phyloP scores from a whole-genome alignment of 2,329 filamentous ascomycete species.

The Lojkania enalia region DNA sequence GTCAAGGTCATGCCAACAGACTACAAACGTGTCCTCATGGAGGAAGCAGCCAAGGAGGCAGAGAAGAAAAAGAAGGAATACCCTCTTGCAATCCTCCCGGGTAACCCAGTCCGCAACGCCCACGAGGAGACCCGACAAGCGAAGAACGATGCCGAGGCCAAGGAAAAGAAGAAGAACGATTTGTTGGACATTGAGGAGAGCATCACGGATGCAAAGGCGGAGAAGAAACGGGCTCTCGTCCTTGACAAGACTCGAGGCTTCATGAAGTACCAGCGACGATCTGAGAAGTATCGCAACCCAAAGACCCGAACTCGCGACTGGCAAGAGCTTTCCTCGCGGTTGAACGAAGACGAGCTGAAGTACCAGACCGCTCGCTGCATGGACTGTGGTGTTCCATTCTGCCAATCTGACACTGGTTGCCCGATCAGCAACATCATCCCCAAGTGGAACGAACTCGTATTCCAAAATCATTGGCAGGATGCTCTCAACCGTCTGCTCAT shows the following conservation, averaged over 20 bases:
- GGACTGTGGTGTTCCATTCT: conserved; percentile 98
- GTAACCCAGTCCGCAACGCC: conserved; percentile 59
- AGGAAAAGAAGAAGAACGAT: conserved; percentile 69
- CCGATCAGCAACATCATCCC: conserved; percentile 98
- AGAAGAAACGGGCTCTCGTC: conserved; percentile 89
- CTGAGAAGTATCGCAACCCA: conserved; percentile 88
- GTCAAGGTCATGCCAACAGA: conserved; percentile 92
- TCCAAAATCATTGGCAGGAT: conserved; percentile 78
- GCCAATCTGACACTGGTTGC: conserved; percentile 92
- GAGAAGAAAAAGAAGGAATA: conserved; percentile 84
- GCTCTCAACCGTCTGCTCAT: conserved; percentile 88
- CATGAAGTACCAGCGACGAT: conserved; percentile 93
- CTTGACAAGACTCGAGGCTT: conserved; percentile 98
- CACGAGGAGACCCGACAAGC: conserved; percentile 59
- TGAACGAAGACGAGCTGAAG: conserved; percentile 93
- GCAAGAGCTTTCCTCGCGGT: conserved; percentile 83
- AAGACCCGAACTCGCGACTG: conserved; percentile 88
- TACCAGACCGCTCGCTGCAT: conserved; percentile 97
- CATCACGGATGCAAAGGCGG: conserved; percentile 77
- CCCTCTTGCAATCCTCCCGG: conserved; percentile 74
- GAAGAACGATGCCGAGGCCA: conserved; percentile 63
- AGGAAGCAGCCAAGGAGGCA: conserved; percentile 83
- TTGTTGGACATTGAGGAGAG: conserved; percentile 86
- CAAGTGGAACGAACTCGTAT: conserved; percentile 87
- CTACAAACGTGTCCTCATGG: conserved; percentile 89